Evolutionary conservation across 1,139 yeast species (phyloP).

Genomic region (Scheffersomyces illinoinensis): DNA sequence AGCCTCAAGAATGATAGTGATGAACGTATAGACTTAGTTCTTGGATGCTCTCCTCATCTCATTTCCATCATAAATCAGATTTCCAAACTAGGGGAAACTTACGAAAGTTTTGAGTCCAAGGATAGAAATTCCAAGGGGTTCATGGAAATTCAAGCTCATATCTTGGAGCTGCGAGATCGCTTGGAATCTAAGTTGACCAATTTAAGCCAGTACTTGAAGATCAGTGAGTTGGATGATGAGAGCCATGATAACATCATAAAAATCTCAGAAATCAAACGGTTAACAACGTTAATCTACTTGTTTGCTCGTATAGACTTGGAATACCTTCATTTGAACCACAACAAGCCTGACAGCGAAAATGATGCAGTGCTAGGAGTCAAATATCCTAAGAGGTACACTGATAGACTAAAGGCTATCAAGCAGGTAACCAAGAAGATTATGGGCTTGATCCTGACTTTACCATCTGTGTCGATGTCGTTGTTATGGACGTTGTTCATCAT

Average conservation of each 20-base stretch:
- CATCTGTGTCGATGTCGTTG: slow-evolving; percentile 30
- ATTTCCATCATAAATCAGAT: slow-evolving; percentile 32
- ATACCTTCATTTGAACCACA: slow-evolving; percentile 9
- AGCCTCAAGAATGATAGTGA: slow-evolving; percentile 29
- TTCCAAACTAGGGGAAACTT: slow-evolving; percentile 32
- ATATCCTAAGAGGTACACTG: slow-evolving; percentile 4
- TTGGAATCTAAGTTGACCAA: slow-evolving; percentile 18
- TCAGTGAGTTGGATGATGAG: slow-evolving; percentile 8
- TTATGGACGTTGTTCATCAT: slow-evolving; percentile 39
- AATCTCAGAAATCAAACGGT: slow-evolving; percentile 36
- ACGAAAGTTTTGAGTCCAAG: slow-evolving; percentile 29
- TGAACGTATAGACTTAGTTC: slow-evolving; percentile 31
- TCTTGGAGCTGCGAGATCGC: slow-evolving; percentile 10
- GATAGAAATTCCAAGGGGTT: background rate
- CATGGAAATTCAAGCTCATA: background rate
- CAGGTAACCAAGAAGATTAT: slow-evolving; percentile 18
- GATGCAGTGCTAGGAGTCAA: background rate
- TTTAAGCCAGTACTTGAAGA: slow-evolving; percentile 20
- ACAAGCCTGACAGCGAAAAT: slow-evolving; percentile 2
- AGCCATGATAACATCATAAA: slow-evolving; percentile 12
- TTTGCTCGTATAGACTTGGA: slow-evolving; percentile 32
- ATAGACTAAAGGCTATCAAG: slow-evolving; percentile 11
- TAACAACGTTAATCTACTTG: slow-evolving; percentile 31
- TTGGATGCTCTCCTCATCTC: slow-evolving; percentile 39
- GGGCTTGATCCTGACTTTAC: slow-evolving; percentile 17